These are phyloP conservation scores for Gracilaria caudata DNA, from an alignment of 23 red algal genomes.

Conservation along the genomic window DNA sequence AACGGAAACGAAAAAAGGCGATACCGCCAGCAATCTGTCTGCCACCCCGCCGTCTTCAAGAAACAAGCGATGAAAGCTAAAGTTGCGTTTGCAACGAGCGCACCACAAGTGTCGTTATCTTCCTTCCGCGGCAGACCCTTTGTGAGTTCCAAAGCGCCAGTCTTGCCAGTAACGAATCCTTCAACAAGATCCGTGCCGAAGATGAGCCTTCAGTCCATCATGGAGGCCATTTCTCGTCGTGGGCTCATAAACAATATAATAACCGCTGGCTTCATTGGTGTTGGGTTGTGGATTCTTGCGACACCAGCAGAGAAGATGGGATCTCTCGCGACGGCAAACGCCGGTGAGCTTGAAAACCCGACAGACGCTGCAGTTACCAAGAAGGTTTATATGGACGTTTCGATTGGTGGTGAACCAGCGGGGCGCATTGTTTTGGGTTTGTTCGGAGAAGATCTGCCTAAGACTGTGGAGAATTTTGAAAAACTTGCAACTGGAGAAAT, in stretches of 20 bases:
- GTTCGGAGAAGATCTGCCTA: conserved; percentile 88
- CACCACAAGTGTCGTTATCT: background rate
- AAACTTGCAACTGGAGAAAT: conserved; percentile 65
- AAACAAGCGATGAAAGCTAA: conserved; percentile 2
- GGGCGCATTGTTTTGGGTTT: conserved; percentile 85
- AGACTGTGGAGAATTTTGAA: conserved; percentile 88
- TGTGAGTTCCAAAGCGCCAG: background rate
- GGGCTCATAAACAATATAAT: conserved; percentile 79
- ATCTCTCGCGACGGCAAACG: background rate
- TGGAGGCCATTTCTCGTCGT: conserved; percentile 71
- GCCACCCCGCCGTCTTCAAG: background rate
- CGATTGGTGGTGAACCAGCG: conserved; percentile 59
- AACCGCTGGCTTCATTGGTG: conserved; percentile 72
- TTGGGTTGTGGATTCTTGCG: conserved; percentile 66
- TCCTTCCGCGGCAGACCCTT: conserved; percentile 4
- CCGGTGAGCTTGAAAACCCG: conserved; percentile 20
- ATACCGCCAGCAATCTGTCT: background rate
- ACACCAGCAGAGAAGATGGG: conserved; percentile 68
- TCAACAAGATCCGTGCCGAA: background rate
- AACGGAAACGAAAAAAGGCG: background rate
- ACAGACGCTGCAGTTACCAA: conserved; percentile 72
- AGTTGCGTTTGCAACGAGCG: conserved; percentile 20
- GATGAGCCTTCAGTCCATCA: conserved; percentile 31
- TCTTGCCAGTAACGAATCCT: background rate
- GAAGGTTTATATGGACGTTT: conserved; percentile 86